Conservation (phyloP, 2,329 filamentous ascomycete genomes). For the Fusarium succisae region DNA sequence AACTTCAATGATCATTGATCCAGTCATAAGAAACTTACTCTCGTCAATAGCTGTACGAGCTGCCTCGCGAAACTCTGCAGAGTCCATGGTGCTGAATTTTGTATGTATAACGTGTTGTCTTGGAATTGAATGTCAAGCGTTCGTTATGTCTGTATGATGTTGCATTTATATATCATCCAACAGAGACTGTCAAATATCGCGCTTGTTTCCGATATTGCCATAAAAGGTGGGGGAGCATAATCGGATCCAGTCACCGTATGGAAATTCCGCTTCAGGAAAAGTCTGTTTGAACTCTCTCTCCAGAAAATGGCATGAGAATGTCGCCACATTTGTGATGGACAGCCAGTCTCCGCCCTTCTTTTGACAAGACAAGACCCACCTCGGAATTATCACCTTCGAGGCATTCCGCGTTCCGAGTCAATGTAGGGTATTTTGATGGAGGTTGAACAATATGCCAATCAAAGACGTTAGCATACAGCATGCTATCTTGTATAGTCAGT, state of each 20-base stretch:
- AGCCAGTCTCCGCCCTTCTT: not conserved
- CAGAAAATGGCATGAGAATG: not conserved
- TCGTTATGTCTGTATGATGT: not conserved
- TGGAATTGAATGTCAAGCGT: not conserved
- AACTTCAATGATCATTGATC: not conserved
- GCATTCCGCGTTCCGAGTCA: not conserved
- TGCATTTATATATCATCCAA: not conserved
- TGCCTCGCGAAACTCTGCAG: slow-evolving; percentile 78
- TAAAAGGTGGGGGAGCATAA: not conserved
- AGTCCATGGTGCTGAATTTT: slow-evolving; percentile 68
- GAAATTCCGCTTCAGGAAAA: not conserved
- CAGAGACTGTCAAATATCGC: not conserved
- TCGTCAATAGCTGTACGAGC: slow-evolving; percentile 84
- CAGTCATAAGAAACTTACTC: slow-evolving; percentile 62
- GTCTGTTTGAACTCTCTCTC: not conserved
- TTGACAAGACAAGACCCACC: not conserved
- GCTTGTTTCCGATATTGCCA: not conserved
- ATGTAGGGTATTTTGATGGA: not conserved
- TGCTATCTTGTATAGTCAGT: not conserved
- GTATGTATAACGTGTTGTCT: not conserved
- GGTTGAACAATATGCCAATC: not conserved
- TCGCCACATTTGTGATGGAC: not conserved
- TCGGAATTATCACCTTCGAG: not conserved
- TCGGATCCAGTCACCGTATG: not conserved
- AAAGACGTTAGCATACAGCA: not conserved